Evolutionary conservation across 345 rosid species (phyloP).

Genomic region (Melastoma malabathricum): DNA sequence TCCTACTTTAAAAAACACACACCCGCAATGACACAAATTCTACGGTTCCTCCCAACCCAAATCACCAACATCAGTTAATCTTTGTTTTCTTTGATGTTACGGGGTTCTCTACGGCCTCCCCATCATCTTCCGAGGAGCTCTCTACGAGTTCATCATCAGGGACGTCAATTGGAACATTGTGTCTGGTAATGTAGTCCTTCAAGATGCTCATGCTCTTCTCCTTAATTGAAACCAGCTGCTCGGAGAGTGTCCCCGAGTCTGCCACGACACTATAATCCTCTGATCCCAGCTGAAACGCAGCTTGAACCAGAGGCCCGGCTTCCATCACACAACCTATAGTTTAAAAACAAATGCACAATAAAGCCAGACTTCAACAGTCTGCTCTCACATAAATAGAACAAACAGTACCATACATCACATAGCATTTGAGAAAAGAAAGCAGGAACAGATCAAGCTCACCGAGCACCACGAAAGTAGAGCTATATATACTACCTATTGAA

Average conservation of each 20-base stretch:
- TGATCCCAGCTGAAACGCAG: slow-evolving; percentile 45
- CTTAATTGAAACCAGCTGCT: slow-evolving; percentile 62
- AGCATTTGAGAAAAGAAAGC: too few species aligned
- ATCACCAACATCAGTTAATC: slow-evolving; percentile 19
- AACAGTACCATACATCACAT: too few species aligned
- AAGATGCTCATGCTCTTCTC: slow-evolving; percentile 61
- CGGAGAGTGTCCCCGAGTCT: slow-evolving; percentile 30
- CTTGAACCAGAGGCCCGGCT: slow-evolving; percentile 26
- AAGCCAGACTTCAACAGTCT: too few species aligned
- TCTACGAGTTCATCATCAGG: slow-evolving; percentile 47
- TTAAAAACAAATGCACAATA: too few species aligned
- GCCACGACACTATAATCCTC: slow-evolving; percentile 37
- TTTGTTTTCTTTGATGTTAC: slow-evolving; percentile 57
- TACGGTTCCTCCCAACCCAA: too few species aligned
- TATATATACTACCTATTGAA: too few species aligned
- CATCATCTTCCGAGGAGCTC: slow-evolving; percentile 45
- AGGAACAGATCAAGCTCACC: too few species aligned
- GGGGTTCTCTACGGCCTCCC: slow-evolving; percentile 24
- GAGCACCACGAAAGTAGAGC: too few species aligned
- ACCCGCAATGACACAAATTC: too few species aligned
- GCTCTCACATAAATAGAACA: too few species aligned
- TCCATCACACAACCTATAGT: too few species aligned
- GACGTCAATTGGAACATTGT: slow-evolving; percentile 65
- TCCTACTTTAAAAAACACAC: too few species aligned
- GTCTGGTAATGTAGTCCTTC: slow-evolving; percentile 73